These are phyloP conservation scores for Lepidopterella palustris DNA, from an alignment of 495 filamentous ascomycete species.

Conservation along the genomic window DNA sequence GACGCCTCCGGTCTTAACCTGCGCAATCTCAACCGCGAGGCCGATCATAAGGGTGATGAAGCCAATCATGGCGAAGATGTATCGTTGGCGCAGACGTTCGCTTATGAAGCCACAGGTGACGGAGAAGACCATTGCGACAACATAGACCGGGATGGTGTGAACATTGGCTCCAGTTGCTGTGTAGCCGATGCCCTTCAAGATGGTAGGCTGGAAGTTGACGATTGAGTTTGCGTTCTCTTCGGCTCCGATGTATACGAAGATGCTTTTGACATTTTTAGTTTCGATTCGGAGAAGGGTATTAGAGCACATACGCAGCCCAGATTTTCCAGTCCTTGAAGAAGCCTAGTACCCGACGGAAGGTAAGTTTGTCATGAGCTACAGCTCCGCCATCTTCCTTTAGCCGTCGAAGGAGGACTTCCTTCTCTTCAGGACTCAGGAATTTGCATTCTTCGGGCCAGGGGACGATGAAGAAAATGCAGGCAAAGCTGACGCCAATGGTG, in stretches of 20 bases:
- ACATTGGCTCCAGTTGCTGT: conserved; percentile 57
- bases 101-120: conserved; percentile 52
- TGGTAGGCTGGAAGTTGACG: conserved; percentile 62
- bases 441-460: conserved; percentile 59
- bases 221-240: conserved; percentile 49
- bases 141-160: conserved; percentile 61
- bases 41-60: conserved; percentile 53
- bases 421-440: conserved; percentile 42
- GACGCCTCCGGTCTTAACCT: conserved; percentile 46
- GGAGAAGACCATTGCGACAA: conserved; percentile 52
- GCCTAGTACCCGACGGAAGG: neutral
- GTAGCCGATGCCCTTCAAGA: conserved; percentile 36
- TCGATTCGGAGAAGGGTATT: too few species aligned
- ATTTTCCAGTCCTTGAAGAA: conserved; percentile 27
- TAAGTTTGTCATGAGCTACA: conserved; percentile 7
- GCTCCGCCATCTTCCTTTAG: conserved; percentile 35
- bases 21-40: conserved; percentile 47
- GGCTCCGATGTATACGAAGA: conserved; percentile 19
- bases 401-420: conserved; percentile 36
- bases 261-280: too few species aligned
- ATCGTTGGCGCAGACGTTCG: conserved; percentile 52
- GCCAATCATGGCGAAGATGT: conserved; percentile 54
- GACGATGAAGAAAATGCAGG: conserved; percentile 52
- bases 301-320: too few species aligned
- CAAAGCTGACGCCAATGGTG: conserved; percentile 50